phyloP scores from a whole-genome alignment of 768 basidiomycete species.

The Leccinum uliginosum region DNA sequence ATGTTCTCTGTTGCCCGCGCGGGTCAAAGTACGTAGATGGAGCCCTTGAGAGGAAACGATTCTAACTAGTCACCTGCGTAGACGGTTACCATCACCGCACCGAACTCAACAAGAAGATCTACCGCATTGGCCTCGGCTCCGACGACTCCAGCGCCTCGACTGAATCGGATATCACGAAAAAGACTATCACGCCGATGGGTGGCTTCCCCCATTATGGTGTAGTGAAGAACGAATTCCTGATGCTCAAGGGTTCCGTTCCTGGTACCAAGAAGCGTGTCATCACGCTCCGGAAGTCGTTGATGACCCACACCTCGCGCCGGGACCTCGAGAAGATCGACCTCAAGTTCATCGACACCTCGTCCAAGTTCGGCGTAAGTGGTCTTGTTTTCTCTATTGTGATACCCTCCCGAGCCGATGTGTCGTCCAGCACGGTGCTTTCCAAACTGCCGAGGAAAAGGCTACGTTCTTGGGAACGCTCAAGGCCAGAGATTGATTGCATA shows the following conservation, averaged over 20 bases:
- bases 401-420: conserved; percentile 1
- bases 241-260: conserved; percentile 93
- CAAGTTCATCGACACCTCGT: conserved; percentile 98
- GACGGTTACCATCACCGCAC: conserved; percentile 97
- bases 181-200: conserved; percentile 94
- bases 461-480: conserved; percentile 93
- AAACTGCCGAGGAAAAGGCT: conserved; percentile 94
- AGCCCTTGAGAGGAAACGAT: neutral
- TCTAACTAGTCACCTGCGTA: conserved; percentile 27
- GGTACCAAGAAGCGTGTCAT: conserved; percentile 98
- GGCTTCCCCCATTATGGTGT: conserved; percentile 99
- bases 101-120: conserved; percentile 98
- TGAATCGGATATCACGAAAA: conserved; percentile 91
- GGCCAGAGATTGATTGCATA: conserved; percentile 59
- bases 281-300: conserved; percentile 94
- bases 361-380: conserved; percentile 86
- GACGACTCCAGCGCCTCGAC: conserved; percentile 88
- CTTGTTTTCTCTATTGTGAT: neutral
- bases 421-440: conserved; percentile 87
- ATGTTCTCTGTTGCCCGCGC: conserved; percentile 99
- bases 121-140: conserved; percentile 80
- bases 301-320: conserved; percentile 92
- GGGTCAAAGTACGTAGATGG: conserved; percentile 82
- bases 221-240: conserved; percentile 97
- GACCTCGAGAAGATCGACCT: conserved; percentile 97